Percentiles rank a stretch among this genome's conserved stretches.
These are phyloP conservation scores for Dictyostelium brefeldianum DNA, from an alignment of 78 protist genomes.

Conservation along the genomic window DNA sequence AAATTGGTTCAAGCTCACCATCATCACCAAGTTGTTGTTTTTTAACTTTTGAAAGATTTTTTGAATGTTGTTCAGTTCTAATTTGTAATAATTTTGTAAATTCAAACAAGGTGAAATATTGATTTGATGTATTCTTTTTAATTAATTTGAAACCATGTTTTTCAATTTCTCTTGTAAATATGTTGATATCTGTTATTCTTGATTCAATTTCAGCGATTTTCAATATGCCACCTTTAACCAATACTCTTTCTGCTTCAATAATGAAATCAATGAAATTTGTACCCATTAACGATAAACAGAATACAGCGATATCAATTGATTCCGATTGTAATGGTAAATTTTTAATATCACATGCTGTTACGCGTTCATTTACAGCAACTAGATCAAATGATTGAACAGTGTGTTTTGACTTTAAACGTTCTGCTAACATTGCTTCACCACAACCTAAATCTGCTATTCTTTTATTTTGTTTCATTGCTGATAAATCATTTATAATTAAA, in stretches of 20 bases:
- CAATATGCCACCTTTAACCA: conserved; percentile 78
- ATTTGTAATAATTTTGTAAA: conserved; percentile 14
- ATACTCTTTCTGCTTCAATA: conserved; percentile 86
- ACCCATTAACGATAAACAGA: conserved; percentile 93
- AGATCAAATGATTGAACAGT: conserved; percentile 91
- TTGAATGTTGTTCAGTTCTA: neutral
- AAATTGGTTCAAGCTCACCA: neutral
- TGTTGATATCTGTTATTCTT: conserved; percentile 15
- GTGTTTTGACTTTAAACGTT: conserved; percentile 1
- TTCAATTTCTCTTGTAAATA: conserved; percentile 64
- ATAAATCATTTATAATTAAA: conserved; percentile 50
- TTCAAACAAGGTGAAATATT: conserved; percentile 41
- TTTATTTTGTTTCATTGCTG: neutral
- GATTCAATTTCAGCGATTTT: conserved; percentile 88
- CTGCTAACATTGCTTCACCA: conserved; percentile 92
- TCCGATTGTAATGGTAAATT: conserved; percentile 82
- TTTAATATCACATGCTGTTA: conserved; percentile 90
- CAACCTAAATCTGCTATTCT: conserved; percentile 95
- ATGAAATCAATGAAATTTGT: conserved; percentile 88
- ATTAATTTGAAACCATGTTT: conserved; percentile 62
- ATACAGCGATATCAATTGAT: conserved; percentile 87
- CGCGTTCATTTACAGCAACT: conserved; percentile 85
- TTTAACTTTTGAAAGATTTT: neutral
- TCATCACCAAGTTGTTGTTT: neutral
- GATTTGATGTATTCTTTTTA: conserved; percentile 2